Percentiles rank a stretch among this genome's conserved stretches.
phyloP scores from a whole-genome alignment of 2,329 filamentous ascomycete species.

The Chaetoscypha palmicola region DNA sequence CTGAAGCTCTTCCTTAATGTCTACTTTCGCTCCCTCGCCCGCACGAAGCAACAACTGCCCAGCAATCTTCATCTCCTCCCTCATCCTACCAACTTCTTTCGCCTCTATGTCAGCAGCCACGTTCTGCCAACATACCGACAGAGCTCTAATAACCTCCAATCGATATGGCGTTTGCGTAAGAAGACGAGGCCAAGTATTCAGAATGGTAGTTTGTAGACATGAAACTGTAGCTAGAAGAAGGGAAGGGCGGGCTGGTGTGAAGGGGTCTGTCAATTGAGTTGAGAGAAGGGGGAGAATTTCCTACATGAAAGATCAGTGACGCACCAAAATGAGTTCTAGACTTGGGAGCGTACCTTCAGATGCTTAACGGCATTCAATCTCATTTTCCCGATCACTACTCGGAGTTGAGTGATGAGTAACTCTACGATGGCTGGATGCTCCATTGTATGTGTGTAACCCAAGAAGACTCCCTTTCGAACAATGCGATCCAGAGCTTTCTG shows the following conservation, averaged over 20 bases:
- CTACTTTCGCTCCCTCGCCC: constrained; percentile 10
- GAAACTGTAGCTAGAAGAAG: constrained; percentile 42
- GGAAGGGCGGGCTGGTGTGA: constrained; percentile 45
- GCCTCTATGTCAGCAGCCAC: neutral
- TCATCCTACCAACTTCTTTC: constrained; percentile 12
- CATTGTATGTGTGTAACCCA: constrained; percentile 49
- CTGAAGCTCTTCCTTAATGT: constrained; percentile 20
- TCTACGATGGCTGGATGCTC: constrained; percentile 51
- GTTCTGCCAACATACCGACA: constrained; percentile 59
- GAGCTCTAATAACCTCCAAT: constrained; percentile 54
- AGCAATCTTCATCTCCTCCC: constrained; percentile 16
- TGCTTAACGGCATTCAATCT: constrained; percentile 60
- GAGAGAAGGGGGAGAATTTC: constrained; percentile 62
- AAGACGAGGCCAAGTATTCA: constrained; percentile 60
- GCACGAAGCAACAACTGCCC: constrained; percentile 22
- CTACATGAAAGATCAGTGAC: too few relatives aligned
- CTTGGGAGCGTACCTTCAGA: constrained; percentile 44
- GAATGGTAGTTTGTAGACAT: constrained; percentile 51
- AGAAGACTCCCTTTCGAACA: constrained; percentile 49
- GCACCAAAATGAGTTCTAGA: neutral
- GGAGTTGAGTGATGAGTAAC: constrained; percentile 46
- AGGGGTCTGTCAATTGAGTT: constrained; percentile 60
- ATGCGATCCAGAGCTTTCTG: constrained; percentile 45
- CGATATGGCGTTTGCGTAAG: constrained; percentile 41
- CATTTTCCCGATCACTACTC: constrained; percentile 46